Conservation (phyloP, 1,139 yeast genomes). For the Hansenula lynferdii region DNA sequence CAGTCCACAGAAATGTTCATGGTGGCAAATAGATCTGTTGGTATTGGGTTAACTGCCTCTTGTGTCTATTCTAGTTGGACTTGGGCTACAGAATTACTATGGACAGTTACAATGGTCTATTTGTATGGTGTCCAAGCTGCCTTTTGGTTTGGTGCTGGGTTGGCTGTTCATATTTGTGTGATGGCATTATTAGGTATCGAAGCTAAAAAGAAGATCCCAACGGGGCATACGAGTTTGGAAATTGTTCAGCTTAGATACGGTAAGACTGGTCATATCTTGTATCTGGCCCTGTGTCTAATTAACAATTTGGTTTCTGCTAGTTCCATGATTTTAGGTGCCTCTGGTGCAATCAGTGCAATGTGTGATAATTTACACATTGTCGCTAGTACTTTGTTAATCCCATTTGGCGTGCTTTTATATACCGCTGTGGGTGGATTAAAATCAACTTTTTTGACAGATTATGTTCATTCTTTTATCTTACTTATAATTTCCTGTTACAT, state of each 20-base stretch:
- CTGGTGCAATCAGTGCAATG: conserved; percentile 32
- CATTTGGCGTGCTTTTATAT: conserved; percentile 34
- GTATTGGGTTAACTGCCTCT: conserved; percentile 40
- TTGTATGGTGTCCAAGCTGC: conserved; percentile 33
- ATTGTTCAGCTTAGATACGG: conserved; percentile 38
- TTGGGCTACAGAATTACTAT: conserved; percentile 44
- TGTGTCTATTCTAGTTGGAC: conserved; percentile 51
- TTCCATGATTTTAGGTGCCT: conserved; percentile 34
- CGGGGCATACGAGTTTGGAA: conserved; percentile 40
- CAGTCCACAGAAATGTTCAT: conserved; percentile 56
- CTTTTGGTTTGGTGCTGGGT: conserved; percentile 34
- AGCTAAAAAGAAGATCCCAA: conserved; percentile 39
- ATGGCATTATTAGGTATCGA: conserved; percentile 38
- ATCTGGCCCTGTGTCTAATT: conserved; percentile 29
- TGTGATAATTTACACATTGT: conserved; percentile 31
- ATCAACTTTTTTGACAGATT: conserved; percentile 37
- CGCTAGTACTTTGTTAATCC: conserved; percentile 41
- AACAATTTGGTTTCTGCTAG: conserved; percentile 32
- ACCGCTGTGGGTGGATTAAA: conserved; percentile 38
- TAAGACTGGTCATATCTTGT: conserved; percentile 28
- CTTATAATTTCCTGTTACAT: conserved; percentile 29
- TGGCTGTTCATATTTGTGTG: conserved; percentile 35
- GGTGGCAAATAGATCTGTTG: conserved; percentile 48
- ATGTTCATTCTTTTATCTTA: conserved; percentile 31
- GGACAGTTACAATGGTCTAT: conserved; percentile 38